Percentiles rank a stretch among this genome's conserved stretches.
Evolutionary conservation across 1,284 basidiomycete species (phyloP).

Genomic region (Lentinus polychrous): DNA sequence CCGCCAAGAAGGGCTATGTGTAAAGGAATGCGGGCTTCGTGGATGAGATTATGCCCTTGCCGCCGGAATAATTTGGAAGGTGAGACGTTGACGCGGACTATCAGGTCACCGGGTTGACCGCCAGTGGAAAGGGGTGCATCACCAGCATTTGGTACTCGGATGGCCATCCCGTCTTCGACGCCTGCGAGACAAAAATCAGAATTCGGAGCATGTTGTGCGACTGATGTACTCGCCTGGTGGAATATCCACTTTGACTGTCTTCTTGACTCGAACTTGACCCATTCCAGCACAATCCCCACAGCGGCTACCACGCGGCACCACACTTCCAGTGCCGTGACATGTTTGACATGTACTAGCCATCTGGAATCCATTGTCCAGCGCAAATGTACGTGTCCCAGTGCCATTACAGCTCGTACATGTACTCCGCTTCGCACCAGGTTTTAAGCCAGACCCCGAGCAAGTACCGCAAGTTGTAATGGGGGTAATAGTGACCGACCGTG

Average conservation of each 20-base stretch:
- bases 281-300: constrained; percentile 84
- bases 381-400: constrained; percentile 84
- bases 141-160: constrained; percentile 80
- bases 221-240: constrained; percentile 60
- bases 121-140: constrained; percentile 80
- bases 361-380: constrained; percentile 93
- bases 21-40: constrained; percentile 87
- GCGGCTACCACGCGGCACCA: constrained; percentile 72
- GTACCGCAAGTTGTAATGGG: constrained; percentile 82
- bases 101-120: constrained; percentile 79
- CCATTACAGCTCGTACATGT: constrained; percentile 83
- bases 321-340: constrained; percentile 82
- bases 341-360: constrained; percentile 90
- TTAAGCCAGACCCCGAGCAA: constrained; percentile 86
- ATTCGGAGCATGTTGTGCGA: constrained; percentile 7
- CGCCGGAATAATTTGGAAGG: constrained; percentile 83
- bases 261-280: constrained; percentile 81
- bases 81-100: constrained; percentile 83
- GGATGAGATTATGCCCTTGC: constrained; percentile 90
- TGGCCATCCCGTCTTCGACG: constrained; percentile 94
- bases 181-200: constrained; percentile 38
- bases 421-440: constrained; percentile 78
- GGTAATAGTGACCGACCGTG: constrained; percentile 69
- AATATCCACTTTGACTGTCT: constrained; percentile 79
- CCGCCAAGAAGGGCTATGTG: constrained; percentile 92